Base-by-base conservation (phyloP, 331 rosid genomes). In the Pyracantha coccinea region DNA sequence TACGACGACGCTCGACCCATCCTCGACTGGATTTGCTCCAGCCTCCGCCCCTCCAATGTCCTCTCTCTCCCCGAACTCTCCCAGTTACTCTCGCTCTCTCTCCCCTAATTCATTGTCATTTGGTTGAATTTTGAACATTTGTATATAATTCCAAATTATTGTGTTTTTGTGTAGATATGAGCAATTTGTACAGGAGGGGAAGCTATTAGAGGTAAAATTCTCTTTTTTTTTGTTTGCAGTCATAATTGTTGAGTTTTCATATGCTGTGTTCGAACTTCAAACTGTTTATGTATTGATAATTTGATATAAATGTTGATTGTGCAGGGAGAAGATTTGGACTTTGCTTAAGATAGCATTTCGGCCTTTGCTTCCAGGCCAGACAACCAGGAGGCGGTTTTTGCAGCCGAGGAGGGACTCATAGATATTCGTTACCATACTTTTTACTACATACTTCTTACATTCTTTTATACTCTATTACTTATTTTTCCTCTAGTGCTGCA, bases 1-100 rank as follows among this genome's bases (percentile, higher is more conserved):
- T 92, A 88, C 80, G 97, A 92, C 75, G 97, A 92, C 52, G 90
- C 97, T 7, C 97, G 96, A 50, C 97, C 93, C 38, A 88, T 92
- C 53, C 97, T 92, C 60, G 90, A 94, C 63, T 94, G 97, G 99
- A 84, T 94, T 87, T 92, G 92, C 84, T 90, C 99, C 72, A 92
- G 88, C 81, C 95, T 94, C 21, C 96, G 99, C 14, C 85, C 90
- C 29, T 90, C 97, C 78, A 94, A 94, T 38, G 91, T 94, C 69
- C 96, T 94, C 71, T 91, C 95, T 31, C 89, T 82, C 79, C 75
- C 93, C 8, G 96, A 87, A 59, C 96, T 94, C 70, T 80, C 93
- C 28, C 93, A 88, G 97, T 93, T 68, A 52, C 73, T 32, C 31
- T 7, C 79, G 59, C 68, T 62, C 58, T 74, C 75, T 73, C 61